These are phyloP conservation scores for Pulveroboletus sp. DNA, from an alignment of 768 basidiomycete species.

Conservation along the genomic window DNA sequence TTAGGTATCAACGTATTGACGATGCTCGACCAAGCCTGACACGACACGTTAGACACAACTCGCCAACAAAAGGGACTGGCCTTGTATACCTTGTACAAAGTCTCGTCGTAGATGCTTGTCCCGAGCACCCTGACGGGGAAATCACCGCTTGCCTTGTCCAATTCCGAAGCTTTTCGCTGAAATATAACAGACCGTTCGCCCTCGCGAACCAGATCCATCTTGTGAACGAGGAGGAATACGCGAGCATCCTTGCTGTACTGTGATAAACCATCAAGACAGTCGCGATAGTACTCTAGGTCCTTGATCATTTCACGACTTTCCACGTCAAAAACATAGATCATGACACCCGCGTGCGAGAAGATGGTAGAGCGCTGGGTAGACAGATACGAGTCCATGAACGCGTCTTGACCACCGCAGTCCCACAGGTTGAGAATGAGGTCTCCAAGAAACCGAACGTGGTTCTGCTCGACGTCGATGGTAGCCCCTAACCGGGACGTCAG, in stretches of 20 bases:
- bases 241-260: constrained; percentile 77
- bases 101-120: constrained; percentile 97
- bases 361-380: constrained; percentile 88
- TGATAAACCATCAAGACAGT: constrained; percentile 80
- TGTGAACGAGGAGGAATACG: constrained; percentile 90
- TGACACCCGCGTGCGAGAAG: constrained; percentile 93
- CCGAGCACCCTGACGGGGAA: constrained; percentile 70
- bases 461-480: constrained; percentile 97
- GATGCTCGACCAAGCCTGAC: constrained; percentile 95
- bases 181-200: constrained; percentile 51
- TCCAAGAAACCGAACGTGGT: constrained; percentile 94
- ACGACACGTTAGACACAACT: constrained; percentile 7
- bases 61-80: background rate
- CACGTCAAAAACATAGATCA: constrained; percentile 98
- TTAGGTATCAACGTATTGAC: constrained; percentile 97
- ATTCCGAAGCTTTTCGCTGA: constrained; percentile 67
- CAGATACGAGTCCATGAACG: constrained; percentile 97
- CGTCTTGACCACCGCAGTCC: constrained; percentile 98
- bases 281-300: constrained; percentile 88
- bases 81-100: constrained; percentile 75
- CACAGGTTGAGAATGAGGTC: constrained; percentile 94
- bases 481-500: constrained; percentile 89
- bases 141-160: constrained; percentile 63
- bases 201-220: constrained; percentile 90
- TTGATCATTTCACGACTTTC: constrained; percentile 79